Conservation (phyloP, 1,284 basidiomycete species). For the Boletus smithii region DNA sequence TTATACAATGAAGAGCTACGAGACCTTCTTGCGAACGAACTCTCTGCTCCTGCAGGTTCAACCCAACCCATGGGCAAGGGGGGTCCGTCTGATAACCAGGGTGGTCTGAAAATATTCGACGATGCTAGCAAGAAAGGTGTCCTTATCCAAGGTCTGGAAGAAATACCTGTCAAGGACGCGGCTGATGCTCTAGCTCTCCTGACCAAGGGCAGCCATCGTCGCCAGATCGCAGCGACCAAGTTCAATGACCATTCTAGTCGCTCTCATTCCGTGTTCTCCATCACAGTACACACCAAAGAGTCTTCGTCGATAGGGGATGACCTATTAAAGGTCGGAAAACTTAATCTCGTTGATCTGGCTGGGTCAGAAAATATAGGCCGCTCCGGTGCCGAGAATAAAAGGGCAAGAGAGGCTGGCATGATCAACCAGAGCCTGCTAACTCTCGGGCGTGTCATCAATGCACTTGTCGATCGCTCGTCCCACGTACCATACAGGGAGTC, state of each 20-base stretch:
- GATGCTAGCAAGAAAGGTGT: slow-evolving; percentile 86
- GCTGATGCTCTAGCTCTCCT: slow-evolving; percentile 84
- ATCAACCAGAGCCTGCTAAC: slow-evolving; percentile 98
- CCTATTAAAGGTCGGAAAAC: slow-evolving; percentile 88
- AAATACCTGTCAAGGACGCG: slow-evolving; percentile 80
- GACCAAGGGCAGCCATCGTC: slow-evolving; percentile 83
- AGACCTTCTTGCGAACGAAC: slow-evolving; percentile 79
- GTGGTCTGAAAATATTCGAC: slow-evolving; percentile 87
- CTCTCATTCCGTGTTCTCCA: slow-evolving; percentile 97
- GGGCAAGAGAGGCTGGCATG: slow-evolving; percentile 96
- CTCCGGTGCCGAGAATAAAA: slow-evolving; percentile 92
- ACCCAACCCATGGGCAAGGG: slow-evolving; percentile 72
- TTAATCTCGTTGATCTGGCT: slow-evolving; percentile 96
- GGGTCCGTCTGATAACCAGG: slow-evolving; percentile 38
- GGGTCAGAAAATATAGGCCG: slow-evolving; percentile 98
- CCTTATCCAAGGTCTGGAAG: slow-evolving; percentile 93
- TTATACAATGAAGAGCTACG: slow-evolving; percentile 99
- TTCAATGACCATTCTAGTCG: slow-evolving; percentile 98
- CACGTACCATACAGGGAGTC: slow-evolving; percentile 95
- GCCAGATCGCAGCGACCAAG: slow-evolving; percentile 95
- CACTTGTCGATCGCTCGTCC: slow-evolving; percentile 86
- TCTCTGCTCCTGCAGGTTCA: slow-evolving; percentile 57
- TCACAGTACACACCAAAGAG: slow-evolving; percentile 93
- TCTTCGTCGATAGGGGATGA: slow-evolving; percentile 79
- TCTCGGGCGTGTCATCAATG: slow-evolving; percentile 95